Evolutionary conservation across 2,329 filamentous ascomycete species (phyloP).

Genomic region (Laburnicola sp.): DNA sequence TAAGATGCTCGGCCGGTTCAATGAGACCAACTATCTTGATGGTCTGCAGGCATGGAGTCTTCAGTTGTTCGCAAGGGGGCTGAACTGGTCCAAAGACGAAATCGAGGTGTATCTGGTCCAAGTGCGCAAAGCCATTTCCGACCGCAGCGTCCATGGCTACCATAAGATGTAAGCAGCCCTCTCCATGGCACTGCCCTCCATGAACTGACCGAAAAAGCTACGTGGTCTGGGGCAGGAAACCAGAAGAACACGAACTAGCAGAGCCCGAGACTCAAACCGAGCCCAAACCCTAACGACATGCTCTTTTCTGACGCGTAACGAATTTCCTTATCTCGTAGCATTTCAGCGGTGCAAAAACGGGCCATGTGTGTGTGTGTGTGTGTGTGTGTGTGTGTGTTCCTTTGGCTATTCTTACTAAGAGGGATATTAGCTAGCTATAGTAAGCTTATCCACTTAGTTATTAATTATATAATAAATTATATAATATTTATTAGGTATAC

Average conservation of each 20-base stretch:
- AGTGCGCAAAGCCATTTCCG: conserved; percentile 45
- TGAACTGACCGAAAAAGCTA: conserved; percentile 22
- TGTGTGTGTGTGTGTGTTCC: too few relatives aligned
- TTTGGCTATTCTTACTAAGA: too few relatives aligned
- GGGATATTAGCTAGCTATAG: too few relatives aligned
- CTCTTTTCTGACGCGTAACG: conserved; percentile 15
- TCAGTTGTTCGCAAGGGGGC: conserved; percentile 47
- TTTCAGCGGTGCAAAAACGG: conserved; percentile 25
- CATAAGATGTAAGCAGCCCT: conserved; percentile 45
- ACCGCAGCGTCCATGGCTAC: conserved; percentile 48
- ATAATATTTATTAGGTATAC: too few relatives aligned
- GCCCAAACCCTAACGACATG: background rate
- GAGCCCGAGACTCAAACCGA: conserved; percentile 10
- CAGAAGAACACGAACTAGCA: conserved; percentile 20
- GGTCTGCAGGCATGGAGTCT: conserved; percentile 51
- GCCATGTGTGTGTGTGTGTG: too few relatives aligned
- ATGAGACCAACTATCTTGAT: conserved; percentile 51
- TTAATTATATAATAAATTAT: too few relatives aligned
- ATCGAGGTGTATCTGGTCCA: conserved; percentile 51
- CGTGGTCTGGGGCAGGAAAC: conserved; percentile 35
- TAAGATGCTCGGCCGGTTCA: conserved; percentile 55
- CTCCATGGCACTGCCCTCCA: background rate
- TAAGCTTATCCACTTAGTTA: too few relatives aligned
- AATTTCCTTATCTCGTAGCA: conserved; percentile 24
- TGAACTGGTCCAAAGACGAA: conserved; percentile 51